Evolutionary conservation across 805 yeast genomes (phyloP), one percentile per base, ranked within the genome.

Genomic region (Babjeviella inositovora): DNA sequence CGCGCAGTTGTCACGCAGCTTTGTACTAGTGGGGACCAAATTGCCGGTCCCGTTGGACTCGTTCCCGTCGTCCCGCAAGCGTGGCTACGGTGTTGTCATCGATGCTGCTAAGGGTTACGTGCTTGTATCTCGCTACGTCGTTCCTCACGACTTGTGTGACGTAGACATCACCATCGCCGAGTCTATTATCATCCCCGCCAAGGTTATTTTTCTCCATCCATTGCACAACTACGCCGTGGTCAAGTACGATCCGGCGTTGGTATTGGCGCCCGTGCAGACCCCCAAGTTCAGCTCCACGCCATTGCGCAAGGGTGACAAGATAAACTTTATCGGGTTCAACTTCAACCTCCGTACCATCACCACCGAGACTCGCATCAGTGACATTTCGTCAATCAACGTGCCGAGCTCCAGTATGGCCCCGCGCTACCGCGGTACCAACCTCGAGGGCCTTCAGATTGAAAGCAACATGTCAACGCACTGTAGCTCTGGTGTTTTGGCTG

Each of bases 141-240:
- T 84, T 13, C 93, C 94, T 6, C 93, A 82, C 48, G 93, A 79
- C 34, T 45, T 74, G 34, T 58, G 73, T 33, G 93, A 85, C 43
- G 59, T 84, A 13, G 57, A 67, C 22, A 61, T 85, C 11, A 70
- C 85, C 3, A 67, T 85, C 39, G 93, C 95, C 4, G 94, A 85
- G 32, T 75, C 93, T 1, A 66, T 80, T 12, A 68, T 73, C 32
- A 62, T 84, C 8, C 81, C 92, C 0, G 95, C 75, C 1, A 58
- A 69, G 31, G 90, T 84, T 13, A 70, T 70, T 12, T 85, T 82
- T 35, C 51, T 81, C 38, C 95, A 84, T 41, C 95, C 96, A 16
- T 68, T 80, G 17, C 80, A 75, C 35, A 84, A 84, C 34, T 84
- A 76, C 45, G 84, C 92, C 2, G 67, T 84, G 27, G 57, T 85